Evolutionary conservation across 2,329 filamentous ascomycete species (phyloP).

Genomic region (Pseudopyrenochaeta lycopersici): DNA sequence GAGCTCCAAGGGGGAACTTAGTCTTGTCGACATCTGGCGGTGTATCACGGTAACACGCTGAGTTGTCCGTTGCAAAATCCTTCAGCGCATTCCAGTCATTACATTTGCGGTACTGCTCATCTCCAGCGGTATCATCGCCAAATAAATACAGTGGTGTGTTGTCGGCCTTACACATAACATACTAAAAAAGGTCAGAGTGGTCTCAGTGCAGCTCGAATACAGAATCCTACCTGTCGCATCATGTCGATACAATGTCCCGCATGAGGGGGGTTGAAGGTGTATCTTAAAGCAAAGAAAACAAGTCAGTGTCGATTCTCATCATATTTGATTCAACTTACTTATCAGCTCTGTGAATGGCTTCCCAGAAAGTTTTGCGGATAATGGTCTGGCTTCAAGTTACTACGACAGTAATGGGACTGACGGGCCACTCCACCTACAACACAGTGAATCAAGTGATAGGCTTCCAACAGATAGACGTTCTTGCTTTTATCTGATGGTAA

Average conservation of each 20-base stretch:
- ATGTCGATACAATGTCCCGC: slow-evolving; percentile 25
- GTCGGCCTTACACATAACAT: slow-evolving; percentile 29
- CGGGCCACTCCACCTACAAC: slow-evolving; percentile 11
- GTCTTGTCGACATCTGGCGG: neutral
- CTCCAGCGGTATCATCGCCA: slow-evolving; percentile 20
- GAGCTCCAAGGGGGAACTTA: neutral
- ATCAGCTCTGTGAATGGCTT: neutral
- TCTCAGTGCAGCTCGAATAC: neutral
- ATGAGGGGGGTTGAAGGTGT: slow-evolving; percentile 4
- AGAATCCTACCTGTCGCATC: slow-evolving; percentile 7
- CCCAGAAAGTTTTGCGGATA: neutral
- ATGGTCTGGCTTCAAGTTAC: neutral
- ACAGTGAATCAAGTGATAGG: slow-evolving; percentile 27
- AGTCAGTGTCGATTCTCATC: too few species aligned
- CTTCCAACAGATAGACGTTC: slow-evolving; percentile 26
- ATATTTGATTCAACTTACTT: neutral
- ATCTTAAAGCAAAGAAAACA: too few species aligned
- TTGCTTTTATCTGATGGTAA: slow-evolving; percentile 13
- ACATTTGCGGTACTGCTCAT: slow-evolving; percentile 24
- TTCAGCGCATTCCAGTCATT: slow-evolving; percentile 20
- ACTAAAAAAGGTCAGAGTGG: neutral
- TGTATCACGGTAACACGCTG: slow-evolving; percentile 37
- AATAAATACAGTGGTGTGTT: slow-evolving; percentile 24
- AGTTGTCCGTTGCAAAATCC: slow-evolving; percentile 26
- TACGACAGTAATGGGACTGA: neutral